A percentile compares a stretch with the other conserved stretches of the same genome.
Conservation (phyloP, 2,329 filamentous ascomycete genomes). For the Ophiocordyceps camponoti-rufipedis region DNA sequence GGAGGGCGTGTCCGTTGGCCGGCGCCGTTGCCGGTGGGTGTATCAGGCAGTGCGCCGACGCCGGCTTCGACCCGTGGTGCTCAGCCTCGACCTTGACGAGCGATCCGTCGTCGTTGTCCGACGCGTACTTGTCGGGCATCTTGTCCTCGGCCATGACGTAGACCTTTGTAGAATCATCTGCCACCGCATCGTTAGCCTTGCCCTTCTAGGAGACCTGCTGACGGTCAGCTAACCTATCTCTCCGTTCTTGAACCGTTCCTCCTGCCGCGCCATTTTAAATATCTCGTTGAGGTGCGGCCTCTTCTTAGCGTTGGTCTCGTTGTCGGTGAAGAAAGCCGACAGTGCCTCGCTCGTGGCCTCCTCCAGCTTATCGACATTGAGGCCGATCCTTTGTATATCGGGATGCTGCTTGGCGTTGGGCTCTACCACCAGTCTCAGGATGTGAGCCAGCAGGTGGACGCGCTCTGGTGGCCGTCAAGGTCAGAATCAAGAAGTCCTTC, state of each 20-base stretch:
- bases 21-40: slow-evolving; percentile 17
- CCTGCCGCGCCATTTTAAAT: slow-evolving; percentile 38
- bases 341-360: slow-evolving; percentile 39
- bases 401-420: slow-evolving; percentile 29
- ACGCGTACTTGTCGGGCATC: slow-evolving; percentile 25
- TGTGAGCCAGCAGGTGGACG: slow-evolving; percentile 38
- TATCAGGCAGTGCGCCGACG: slow-evolving; percentile 15
- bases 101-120: slow-evolving; percentile 26
- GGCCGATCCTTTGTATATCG: slow-evolving; percentile 31
- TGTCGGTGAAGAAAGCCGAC: slow-evolving; percentile 38
- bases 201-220: not conserved
- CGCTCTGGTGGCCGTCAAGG: slow-evolving; percentile 27
- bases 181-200: not conserved
- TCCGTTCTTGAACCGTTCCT: slow-evolving; percentile 35
- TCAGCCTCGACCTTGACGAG: slow-evolving; percentile 26
- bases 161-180: slow-evolving; percentile 28
- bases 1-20: slow-evolving; percentile 13
- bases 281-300: slow-evolving; percentile 38
- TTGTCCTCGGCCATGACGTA: slow-evolving; percentile 35
- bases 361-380: slow-evolving; percentile 38
- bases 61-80: slow-evolving; percentile 17
- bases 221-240: slow-evolving; percentile 31
- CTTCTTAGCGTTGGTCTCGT: slow-evolving; percentile 36
- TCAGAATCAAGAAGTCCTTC: not conserved
- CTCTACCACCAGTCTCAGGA: slow-evolving; percentile 36